Evolutionary conservation across 805 yeast genomes (phyloP).

Genomic region (Nakazawaea holstii): DNA sequence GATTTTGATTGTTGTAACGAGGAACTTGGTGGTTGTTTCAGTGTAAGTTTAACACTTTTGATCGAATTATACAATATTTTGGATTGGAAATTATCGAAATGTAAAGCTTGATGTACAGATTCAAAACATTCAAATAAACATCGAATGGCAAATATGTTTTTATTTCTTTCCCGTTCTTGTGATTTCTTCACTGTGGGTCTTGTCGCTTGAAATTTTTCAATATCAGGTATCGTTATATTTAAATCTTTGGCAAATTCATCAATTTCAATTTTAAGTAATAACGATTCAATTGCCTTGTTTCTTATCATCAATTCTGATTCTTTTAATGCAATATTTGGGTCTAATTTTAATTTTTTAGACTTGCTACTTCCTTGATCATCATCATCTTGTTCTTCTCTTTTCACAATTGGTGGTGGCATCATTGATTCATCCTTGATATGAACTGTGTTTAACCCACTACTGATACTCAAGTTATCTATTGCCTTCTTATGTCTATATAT

Average conservation of each 20-base stretch:
- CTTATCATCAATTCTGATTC: neutral
- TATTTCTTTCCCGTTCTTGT: conserved; percentile 17
- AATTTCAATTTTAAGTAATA: neutral
- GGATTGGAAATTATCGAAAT: neutral
- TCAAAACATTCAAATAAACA: conserved; percentile 20
- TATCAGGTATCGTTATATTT: conserved; percentile 3
- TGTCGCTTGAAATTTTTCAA: neutral
- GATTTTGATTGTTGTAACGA: conserved; percentile 3
- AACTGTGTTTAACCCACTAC: conserved; percentile 8
- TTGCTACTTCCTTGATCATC: neutral
- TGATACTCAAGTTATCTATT: conserved; percentile 8
- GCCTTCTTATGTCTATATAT: conserved; percentile 5
- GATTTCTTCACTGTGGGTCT: conserved; percentile 1
- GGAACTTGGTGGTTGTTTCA: conserved; percentile 13
- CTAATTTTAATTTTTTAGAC: conserved; percentile 1
- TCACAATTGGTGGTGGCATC: neutral
- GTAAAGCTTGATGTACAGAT: conserved; percentile 5
- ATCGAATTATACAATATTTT: neutral
- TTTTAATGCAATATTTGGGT: neutral
- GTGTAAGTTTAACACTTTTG: conserved; percentile 5
- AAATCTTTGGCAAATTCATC: conserved; percentile 1
- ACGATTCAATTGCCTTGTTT: neutral
- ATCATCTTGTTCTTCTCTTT: neutral
- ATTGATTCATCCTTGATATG: conserved; percentile 4
- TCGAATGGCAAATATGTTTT: conserved; percentile 19